Base-by-base conservation (phyloP, 805 yeast species). In the Torulaspora franciscae region DNA sequence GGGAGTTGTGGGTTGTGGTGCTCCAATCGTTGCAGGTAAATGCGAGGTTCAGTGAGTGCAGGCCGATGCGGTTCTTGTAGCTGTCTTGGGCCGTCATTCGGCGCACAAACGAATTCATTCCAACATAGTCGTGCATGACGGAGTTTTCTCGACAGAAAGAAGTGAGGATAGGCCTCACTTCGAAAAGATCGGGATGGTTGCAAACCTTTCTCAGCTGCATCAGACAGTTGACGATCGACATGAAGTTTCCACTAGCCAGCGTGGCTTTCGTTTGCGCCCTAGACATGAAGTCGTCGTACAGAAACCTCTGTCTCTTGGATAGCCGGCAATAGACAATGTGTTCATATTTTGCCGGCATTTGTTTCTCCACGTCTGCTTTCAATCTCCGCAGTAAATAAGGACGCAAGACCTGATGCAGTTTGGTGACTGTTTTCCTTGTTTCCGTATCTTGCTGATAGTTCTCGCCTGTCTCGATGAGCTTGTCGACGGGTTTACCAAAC, bases 401-500 rank as follows among this genome's bases (percentile, higher is more conserved):
- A 51, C 99, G 77, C 54, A 93, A 70, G 15, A 93, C 95, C 62
- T 88, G 95, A 66, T 93, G 99, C 43, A 93, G 72, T 59, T 95
- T 85, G 9, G 85, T 72, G 25, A 93, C 95, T 0, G 97, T 90
- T 49, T 80, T 79, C 49, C 77, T 77, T 0, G 98, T 88, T 57
- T 93, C 98, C 14, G 70, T 75, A 58, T 82, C 86, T 55, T 82
- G 77, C 52, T 79, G 85, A n/a, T 68, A 71, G 13, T 57, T 56
- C 10, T 66, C 70, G 8, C 66, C 62, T 8, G 73, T 69, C 64
- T 93, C 97, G 43, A 93, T 81, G 48, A 93, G 80, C 54, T 80
- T 85, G 62, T 93, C 98, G 3, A 93, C 97, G 0, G 99, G 99
- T 49, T 82, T 79, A n/a, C 97, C 96, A 66, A 93, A 93, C 99